Percentiles rank a stretch among this genome's conserved stretches.
These are phyloP conservation scores for Pythium sp. DNA, from an alignment of 352 stramenopile genomes.

Conservation along the genomic window DNA sequence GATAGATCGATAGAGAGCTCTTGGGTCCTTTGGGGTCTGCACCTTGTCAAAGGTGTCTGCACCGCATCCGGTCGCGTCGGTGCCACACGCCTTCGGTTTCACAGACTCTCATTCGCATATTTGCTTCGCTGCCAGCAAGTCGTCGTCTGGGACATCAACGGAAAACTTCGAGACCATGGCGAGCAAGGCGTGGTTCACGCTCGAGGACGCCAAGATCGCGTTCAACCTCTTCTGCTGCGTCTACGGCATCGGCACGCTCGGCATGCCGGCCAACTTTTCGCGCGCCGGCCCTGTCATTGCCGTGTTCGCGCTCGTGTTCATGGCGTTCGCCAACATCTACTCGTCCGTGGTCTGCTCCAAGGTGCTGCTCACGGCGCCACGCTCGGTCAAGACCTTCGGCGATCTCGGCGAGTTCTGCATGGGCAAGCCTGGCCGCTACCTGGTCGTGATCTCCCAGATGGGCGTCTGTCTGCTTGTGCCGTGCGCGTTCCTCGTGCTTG, in stretches of 20 bases:
- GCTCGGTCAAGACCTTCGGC: slow-evolving; percentile 22
- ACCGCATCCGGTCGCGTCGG: no score
- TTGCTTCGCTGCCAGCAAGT: no score
- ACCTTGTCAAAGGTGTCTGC: no score
- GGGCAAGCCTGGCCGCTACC: slow-evolving; percentile 16
- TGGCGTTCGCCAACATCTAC: slow-evolving; percentile 59
- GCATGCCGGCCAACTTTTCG: slow-evolving; percentile 50
- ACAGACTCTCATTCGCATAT: no score
- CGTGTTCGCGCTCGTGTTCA: slow-evolving; percentile 33
- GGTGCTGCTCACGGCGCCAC: slow-evolving; percentile 41
- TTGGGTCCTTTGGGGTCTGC: no score
- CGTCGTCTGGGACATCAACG: no score
- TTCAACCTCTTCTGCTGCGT: slow-evolving; percentile 35
- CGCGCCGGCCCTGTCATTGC: slow-evolving; percentile 28
- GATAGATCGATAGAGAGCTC: no score
- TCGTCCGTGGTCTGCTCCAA: slow-evolving; percentile 44
- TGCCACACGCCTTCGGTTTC: no score
- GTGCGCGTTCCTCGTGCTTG: slow-evolving; percentile 47
- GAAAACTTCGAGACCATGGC: background rate
- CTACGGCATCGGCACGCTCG: slow-evolving; percentile 45
- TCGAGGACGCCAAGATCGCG: slow-evolving; percentile 34
- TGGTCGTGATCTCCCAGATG: slow-evolving; percentile 43
- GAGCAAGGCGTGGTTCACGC: slow-evolving; percentile 30
- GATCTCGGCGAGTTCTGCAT: no score
- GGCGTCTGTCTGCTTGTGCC: slow-evolving; percentile 38